A percentile compares a stretch with the other conserved stretches of the same genome.
Conservation (phyloP, 768 basidiomycete species). For the Boletus rex-veris region DNA sequence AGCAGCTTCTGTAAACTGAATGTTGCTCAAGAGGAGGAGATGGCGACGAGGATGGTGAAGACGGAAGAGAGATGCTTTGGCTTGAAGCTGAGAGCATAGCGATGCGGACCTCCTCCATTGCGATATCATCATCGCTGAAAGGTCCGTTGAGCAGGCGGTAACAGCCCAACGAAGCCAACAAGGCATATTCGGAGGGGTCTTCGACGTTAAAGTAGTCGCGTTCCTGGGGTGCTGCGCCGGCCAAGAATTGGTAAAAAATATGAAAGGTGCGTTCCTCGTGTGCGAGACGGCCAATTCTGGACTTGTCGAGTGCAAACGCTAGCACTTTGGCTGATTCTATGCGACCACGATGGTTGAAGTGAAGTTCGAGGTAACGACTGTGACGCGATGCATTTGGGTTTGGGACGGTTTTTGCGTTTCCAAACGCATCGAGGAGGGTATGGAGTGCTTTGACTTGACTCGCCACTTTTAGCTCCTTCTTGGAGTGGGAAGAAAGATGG, state of each 20-base stretch:
- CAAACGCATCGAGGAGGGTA: slow-evolving; percentile 84
- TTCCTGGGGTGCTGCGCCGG: slow-evolving; percentile 79
- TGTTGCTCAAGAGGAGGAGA: no score
- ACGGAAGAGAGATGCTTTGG: no score
- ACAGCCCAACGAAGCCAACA: slow-evolving; percentile 81
- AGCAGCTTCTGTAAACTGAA: no score
- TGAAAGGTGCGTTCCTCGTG: slow-evolving; percentile 89
- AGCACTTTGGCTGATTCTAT: slow-evolving; percentile 76
- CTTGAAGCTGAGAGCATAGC: no score
- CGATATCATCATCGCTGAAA: no score
- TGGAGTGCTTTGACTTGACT: slow-evolving; percentile 74
- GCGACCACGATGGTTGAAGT: slow-evolving; percentile 77
- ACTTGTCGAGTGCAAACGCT: slow-evolving; percentile 84
- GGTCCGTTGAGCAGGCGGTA: no score
- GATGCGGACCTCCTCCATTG: no score
- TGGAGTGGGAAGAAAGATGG: slow-evolving; percentile 76
- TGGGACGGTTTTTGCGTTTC: slow-evolving; percentile 71
- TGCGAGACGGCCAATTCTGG: slow-evolving; percentile 65
- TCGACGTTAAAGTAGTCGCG: slow-evolving; percentile 73
- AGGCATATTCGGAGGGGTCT: slow-evolving; percentile 83
- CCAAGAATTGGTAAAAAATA: slow-evolving; percentile 83
- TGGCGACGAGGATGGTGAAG: no score
- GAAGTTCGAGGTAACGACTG: slow-evolving; percentile 75
- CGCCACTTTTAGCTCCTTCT: slow-evolving; percentile 61
- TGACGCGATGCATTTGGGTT: slow-evolving; percentile 88